Base-by-base conservation (phyloP, 2,329 filamentous ascomycete species). In the Colletotrichum navitas region DNA sequence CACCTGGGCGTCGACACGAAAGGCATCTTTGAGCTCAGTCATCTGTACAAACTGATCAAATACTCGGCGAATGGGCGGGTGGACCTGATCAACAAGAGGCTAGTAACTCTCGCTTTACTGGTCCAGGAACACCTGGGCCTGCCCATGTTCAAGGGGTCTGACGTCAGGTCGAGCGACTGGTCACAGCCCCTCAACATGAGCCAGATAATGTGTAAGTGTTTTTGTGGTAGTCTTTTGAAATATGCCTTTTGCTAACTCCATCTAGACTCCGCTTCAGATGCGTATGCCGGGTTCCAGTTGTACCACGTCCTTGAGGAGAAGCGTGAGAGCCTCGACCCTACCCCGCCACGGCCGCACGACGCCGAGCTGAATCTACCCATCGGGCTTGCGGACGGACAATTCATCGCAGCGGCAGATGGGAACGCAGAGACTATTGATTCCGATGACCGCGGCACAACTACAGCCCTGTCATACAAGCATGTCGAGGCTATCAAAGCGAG, bases 21-120 rank as follows among this genome's bases (percentile, higher is more conserved):
- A 61, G 93, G 93, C 0, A 83, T 93, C 5, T 89, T 97, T 72
- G 95, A 98, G 81, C 85, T 97, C 10, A 95, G 93, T 78, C 92
- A 97, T 78, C 82, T 97, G 32, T 92, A 95, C 80, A 93, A 90
- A 74, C 83, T 97, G 14, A 88, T 97, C 74, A 94, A 91, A 72
- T 91, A 90, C 77, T 89, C 88, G 0, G 81, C 83, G 32, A 80
- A 80, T 65, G 82, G 83, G 7, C 82, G 89, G 47, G 86, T 84
- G 5, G 79, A 84, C 3, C 79, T 86, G 21, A 89, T 95, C 77
- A 92, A 93, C 79, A 93, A 90, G 77, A 85, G 79, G 62, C 81
- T 90, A 7, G 90, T 95, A 12, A 85, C 87, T 2, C 82, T 98
- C 60, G 90, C 91, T 1, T 84, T 81, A 0, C 93, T 95, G 78